Percentiles rank a stretch among this genome's conserved stretches.
Evolutionary conservation across 306 rosid species (phyloP).

Genomic region (Cucumis melo): DNA sequence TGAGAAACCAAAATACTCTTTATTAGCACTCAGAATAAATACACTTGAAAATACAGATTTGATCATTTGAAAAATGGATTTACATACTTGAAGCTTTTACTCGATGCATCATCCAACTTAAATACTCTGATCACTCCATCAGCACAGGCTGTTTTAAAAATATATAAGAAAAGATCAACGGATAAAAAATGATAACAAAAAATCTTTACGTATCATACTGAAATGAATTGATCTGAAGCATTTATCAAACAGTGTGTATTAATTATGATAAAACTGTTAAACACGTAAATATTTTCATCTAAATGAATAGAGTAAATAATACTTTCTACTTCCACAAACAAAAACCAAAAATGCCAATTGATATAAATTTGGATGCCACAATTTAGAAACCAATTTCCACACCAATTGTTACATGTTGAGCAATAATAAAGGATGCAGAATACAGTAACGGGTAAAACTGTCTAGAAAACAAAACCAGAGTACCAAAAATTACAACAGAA

Average conservation of each 20-base stretch:
- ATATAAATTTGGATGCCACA: neutral
- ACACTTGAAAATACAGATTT: neutral
- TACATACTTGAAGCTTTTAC: constrained; percentile 72
- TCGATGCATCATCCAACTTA: constrained; percentile 83
- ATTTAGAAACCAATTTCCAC: neutral
- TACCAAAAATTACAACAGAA: neutral
- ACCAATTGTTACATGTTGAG: neutral
- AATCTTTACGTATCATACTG: neutral
- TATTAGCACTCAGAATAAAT: constrained; percentile 6
- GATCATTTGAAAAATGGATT: neutral
- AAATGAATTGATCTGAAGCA: neutral
- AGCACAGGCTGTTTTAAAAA: constrained; percentile 56
- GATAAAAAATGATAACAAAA: neutral
- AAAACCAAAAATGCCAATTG: neutral
- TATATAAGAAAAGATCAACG: constrained; percentile 4
- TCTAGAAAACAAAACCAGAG: neutral
- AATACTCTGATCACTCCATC: constrained; percentile 92
- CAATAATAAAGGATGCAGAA: neutral
- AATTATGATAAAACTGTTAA: neutral
- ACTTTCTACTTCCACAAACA: neutral
- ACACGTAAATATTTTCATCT: neutral
- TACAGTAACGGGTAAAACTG: neutral
- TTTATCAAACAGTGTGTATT: neutral
- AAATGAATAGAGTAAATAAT: neutral
- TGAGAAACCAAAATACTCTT: constrained; percentile 12